Percentiles rank a stretch among this genome's conserved stretches.
phyloP scores from a whole-genome alignment of 2,329 filamentous ascomycete genomes.

The Septoria petroselini region DNA sequence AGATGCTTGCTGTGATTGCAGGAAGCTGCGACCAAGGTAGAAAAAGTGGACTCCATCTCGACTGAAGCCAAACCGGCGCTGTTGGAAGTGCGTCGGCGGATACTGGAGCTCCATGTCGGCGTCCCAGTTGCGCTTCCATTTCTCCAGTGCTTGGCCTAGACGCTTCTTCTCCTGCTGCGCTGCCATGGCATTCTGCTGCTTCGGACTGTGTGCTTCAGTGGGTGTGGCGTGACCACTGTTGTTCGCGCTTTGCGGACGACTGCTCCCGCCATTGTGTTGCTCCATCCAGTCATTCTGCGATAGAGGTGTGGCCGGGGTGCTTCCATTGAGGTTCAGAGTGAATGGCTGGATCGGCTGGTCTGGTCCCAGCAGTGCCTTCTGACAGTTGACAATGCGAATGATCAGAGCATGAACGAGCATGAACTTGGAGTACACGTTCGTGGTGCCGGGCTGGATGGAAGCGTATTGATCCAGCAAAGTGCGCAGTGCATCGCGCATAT shows the following conservation, averaged over 20 bases:
- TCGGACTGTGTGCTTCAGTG: slow-evolving; percentile 39
- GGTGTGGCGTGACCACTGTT: slow-evolving; percentile 45
- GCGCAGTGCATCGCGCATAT: slow-evolving; percentile 60
- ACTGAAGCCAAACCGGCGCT: slow-evolving; percentile 65
- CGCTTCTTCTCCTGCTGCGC: slow-evolving; percentile 49
- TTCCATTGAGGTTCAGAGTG: slow-evolving; percentile 36
- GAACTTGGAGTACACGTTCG: slow-evolving; percentile 72
- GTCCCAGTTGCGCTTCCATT: slow-evolving; percentile 72
- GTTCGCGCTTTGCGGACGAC: slow-evolving; percentile 26
- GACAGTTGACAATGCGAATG: slow-evolving; percentile 57
- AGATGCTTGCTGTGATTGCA: slow-evolving; percentile 50
- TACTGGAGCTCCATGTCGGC: slow-evolving; percentile 67
- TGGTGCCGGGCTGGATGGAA: slow-evolving; percentile 62
- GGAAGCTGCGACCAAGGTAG: slow-evolving; percentile 65
- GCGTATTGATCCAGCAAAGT: slow-evolving; percentile 59
- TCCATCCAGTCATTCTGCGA: slow-evolving; percentile 59
- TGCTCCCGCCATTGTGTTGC: slow-evolving; percentile 39
- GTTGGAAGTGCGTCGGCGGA: slow-evolving; percentile 52
- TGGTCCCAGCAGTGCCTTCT: slow-evolving; percentile 41
- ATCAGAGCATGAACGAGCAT: slow-evolving; percentile 68
- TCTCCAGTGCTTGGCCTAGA: slow-evolving; percentile 57
- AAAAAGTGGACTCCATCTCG: slow-evolving; percentile 70
- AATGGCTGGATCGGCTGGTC: slow-evolving; percentile 31
- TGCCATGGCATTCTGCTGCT: slow-evolving; percentile 46
- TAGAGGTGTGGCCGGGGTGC: slow-evolving; percentile 55